Evolutionary conservation across 306 rosid species (phyloP), one percentile per base, ranked within the genome.

Genomic region (Begonia fuchsioides): DNA sequence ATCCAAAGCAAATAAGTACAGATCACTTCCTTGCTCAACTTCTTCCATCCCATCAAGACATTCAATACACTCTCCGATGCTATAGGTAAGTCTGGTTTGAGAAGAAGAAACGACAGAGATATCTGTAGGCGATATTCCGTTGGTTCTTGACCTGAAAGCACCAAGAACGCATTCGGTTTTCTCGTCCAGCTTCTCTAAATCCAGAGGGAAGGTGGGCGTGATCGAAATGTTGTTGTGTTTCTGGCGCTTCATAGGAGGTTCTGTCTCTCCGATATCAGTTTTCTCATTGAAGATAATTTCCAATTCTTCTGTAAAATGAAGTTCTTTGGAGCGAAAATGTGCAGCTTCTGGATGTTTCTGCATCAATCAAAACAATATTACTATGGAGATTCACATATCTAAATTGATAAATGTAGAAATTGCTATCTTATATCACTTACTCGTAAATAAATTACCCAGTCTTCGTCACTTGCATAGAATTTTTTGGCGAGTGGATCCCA

Each of bases 11-110:
- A 78, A 82, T 75, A 77, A 49, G 63, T 78, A 82, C 18, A 82
- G 80, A 50, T 75, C 81, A 53, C 93, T 68, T 57, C 83, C 86
- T 65, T 72, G 86, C 57, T 65, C 83, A 11, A 82, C 53, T 47
- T 72, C 86, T 51, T 78, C 81, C 76, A 68, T 78, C 39, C 66
- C 61, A 57, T 82, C 83, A 52, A 82, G 93, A 62, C 78, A 75
- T 49, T 70, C 70, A 14, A 81, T 75, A 69, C 93, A 78, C 32
- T 78, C 86, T 38, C 93, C 83, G 5, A 82, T 82, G 19, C 81
- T 78, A 47, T 69, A 82, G 54, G 44, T 72, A 15, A 56, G 60
- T 54, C 70, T 72, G n/a, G n/a, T n/a, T 50, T 44, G 68, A 4
- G 55, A 43, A 13, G 64, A 62, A 18, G 71, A 56, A 62, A 51